Base-by-base conservation (phyloP, 75 land plant genomes). In the Selaginella moellendorffii region DNA sequence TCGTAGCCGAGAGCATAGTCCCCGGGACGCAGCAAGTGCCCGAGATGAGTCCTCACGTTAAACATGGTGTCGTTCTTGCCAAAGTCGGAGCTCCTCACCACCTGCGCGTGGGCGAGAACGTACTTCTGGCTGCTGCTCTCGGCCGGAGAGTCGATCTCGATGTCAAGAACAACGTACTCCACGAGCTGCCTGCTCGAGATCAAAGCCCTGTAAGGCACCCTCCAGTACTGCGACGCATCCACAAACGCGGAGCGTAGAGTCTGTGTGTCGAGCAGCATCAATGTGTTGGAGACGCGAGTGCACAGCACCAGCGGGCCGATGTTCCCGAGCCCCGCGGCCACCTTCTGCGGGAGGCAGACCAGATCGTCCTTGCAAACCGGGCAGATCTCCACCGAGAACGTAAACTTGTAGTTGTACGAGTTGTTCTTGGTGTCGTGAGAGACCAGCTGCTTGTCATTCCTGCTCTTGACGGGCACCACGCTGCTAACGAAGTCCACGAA, bases 1-100 rank as follows among this genome's bases (percentile, higher is more conserved):
- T 88, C 93, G 65, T 82, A 88, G 1, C 88, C 88, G 24, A 88
- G 77, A 1, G 85, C 85, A 69, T 78, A 63, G 74, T 88, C 93
- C 9, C 93, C 93, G 20, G 79, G 82, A 27, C 68, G 75, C 14
- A 88, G 62, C 10, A 88, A 63, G 60, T 82, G 85, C 2, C 85
- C 87, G 2, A 88, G 62, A 71, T 84, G 93, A 1, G 85, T 88
- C 52, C 64, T 72, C 0, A 73, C 72, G 25, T 30, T 76, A 58
- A 84, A 88, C 17, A 83, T 74, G 0, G 29, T 69, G 53, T 82
- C 85, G 69, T 83, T 87, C 65, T 74, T 78, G 22, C 81, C 87
- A 63, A 84, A 84, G 72, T 88, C 85, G 20, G 88, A 69, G 17
- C 71, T 74, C 29, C 88, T 72, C 0, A 82, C 85, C 0, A 84